A percentile compares a stretch with the other conserved stretches of the same genome.
Evolutionary conservation across 2,329 filamentous ascomycete species (phyloP).

Genomic region (Penicillium brasilianum): DNA sequence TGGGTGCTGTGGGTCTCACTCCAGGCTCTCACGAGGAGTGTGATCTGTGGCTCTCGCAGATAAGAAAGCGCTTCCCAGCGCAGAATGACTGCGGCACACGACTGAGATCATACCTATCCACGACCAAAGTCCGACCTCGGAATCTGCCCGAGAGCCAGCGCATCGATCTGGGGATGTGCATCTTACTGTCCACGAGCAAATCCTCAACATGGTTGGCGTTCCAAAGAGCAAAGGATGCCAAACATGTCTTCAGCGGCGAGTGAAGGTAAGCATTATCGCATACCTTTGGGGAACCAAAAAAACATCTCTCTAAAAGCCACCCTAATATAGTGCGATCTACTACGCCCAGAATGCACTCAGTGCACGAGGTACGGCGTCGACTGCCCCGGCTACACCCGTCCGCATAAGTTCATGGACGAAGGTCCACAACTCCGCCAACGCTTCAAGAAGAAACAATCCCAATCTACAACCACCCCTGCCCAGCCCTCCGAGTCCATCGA

Average conservation of each 20-base stretch:
- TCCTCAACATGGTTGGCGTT: slow-evolving; percentile 40
- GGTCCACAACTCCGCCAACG: slow-evolving; percentile 35
- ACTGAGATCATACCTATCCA: not conserved
- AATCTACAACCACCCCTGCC: not conserved
- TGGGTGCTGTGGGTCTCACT: slow-evolving; percentile 1
- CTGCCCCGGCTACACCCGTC: slow-evolving; percentile 38
- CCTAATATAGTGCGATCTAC: slow-evolving; percentile 32
- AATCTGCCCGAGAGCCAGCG: not conserved
- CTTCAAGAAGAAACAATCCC: slow-evolving; percentile 24
- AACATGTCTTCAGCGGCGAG: slow-evolving; percentile 41
- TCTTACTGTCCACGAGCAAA: not conserved
- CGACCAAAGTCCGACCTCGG: not conserved
- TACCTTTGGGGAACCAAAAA: not conserved
- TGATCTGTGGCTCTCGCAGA: not conserved
- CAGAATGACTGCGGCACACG: not conserved
- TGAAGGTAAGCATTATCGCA: slow-evolving; percentile 29
- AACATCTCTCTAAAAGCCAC: not conserved
- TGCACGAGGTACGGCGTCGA: slow-evolving; percentile 39
- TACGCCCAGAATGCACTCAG: slow-evolving; percentile 37
- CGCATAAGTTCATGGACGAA: slow-evolving; percentile 43
- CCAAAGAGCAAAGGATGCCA: slow-evolving; percentile 45
- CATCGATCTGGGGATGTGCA: not conserved
- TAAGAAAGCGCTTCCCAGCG: not conserved
- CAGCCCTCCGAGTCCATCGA: slow-evolving; percentile 26
- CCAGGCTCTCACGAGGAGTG: not conserved